Evolutionary conservation across 352 stramenopile genomes (phyloP).

Genomic region (Phytopythium ostracodes): DNA sequence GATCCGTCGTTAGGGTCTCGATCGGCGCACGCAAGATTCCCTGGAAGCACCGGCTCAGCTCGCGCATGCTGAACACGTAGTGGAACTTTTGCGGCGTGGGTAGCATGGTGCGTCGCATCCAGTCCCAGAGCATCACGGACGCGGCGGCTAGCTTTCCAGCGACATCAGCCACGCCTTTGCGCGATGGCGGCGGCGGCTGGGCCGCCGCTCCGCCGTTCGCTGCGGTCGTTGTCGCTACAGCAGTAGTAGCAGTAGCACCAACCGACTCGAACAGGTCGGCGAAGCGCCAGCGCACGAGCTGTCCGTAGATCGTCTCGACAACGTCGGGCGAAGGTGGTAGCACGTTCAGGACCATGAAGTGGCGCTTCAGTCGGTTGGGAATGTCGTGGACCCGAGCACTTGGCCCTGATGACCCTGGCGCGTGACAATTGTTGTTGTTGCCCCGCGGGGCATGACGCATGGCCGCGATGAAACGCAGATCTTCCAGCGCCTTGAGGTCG

Average conservation of each 20-base stretch:
- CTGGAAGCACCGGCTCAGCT: constrained; percentile 75
- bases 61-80: constrained; percentile 78
- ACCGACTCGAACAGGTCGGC: constrained; percentile 12
- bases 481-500: constrained; percentile 73
- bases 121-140: constrained; percentile 65
- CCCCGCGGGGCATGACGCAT: constrained; percentile 57
- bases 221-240: not conserved
- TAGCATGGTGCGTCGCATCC: constrained; percentile 61
- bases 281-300: constrained; percentile 67
- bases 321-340: constrained; percentile 65
- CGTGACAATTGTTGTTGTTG: constrained; percentile 20
- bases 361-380: constrained; percentile 85
- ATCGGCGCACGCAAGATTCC: constrained; percentile 62
- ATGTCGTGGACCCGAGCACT: constrained; percentile 51
- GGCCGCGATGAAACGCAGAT: constrained; percentile 57
- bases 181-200: constrained; percentile 7
- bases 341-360: constrained; percentile 89
- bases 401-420: not conserved
- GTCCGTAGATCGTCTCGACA: constrained; percentile 85
- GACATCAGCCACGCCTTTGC: constrained; percentile 43
- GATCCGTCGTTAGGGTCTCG: constrained; percentile 47
- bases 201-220: not conserved
- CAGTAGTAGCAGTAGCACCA: not conserved
- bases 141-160: constrained; percentile 37
- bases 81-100: constrained; percentile 80